Percentiles rank a stretch among this genome's conserved stretches.
Evolutionary conservation across 1,284 basidiomycete genomes (phyloP).

Genomic region (Heliocybe sulcata): DNA sequence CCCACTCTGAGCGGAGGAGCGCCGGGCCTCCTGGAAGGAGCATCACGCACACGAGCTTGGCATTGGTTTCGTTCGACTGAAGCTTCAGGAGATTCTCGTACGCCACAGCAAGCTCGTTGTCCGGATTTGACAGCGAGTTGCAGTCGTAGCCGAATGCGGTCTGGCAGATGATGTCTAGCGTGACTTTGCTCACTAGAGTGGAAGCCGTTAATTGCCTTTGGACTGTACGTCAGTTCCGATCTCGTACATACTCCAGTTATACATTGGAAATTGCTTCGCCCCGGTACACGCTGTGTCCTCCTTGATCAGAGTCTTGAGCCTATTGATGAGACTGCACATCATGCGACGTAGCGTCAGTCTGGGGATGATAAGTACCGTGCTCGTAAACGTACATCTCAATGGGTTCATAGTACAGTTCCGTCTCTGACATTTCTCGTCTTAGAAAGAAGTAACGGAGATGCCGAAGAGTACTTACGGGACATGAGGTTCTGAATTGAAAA

Average conservation of each 20-base stretch:
- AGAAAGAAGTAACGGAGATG: background rate
- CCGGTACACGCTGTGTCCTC: constrained; percentile 19
- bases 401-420: constrained; percentile 39
- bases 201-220: background rate
- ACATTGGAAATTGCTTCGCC: constrained; percentile 28
- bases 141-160: constrained; percentile 41
- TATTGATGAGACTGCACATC: background rate
- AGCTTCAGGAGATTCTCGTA: constrained; percentile 34
- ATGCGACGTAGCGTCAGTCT: background rate
- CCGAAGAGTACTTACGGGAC: constrained; percentile 29
- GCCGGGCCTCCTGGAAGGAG: constrained; percentile 25
- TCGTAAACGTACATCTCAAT: constrained; percentile 30
- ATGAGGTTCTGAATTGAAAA: constrained; percentile 38
- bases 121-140: constrained; percentile 36
- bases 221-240: background rate
- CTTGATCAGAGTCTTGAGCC: background rate
- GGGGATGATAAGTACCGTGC: background rate
- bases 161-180: constrained; percentile 42
- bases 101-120: constrained; percentile 38
- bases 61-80: constrained; percentile 34
- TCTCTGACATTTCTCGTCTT: constrained; percentile 23
- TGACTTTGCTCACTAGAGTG: constrained; percentile 38
- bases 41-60: constrained; percentile 28
- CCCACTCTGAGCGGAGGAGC: constrained; percentile 25
- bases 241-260: constrained; percentile 36